phyloP scores from a whole-genome alignment of 1,139 yeast species.

The Scheffersomyces titani region DNA sequence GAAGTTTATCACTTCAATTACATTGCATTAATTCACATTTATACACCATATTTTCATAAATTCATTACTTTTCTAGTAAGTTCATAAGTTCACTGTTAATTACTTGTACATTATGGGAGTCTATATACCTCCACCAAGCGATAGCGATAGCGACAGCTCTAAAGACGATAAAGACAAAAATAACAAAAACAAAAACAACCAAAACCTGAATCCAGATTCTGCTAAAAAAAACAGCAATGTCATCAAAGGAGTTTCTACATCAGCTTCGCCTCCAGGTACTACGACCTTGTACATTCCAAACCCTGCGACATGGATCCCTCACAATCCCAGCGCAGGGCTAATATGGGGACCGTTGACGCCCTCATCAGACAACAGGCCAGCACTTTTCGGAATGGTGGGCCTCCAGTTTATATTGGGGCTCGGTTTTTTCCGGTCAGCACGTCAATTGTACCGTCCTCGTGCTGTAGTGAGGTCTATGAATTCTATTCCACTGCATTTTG shows the following conservation, averaged over 20 bases:
- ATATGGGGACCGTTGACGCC: slow-evolving; percentile 69
- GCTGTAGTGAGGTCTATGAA: slow-evolving; percentile 1
- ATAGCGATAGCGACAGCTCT: slow-evolving; percentile 14
- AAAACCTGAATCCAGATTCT: not conserved
- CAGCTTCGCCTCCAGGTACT: slow-evolving; percentile 11
- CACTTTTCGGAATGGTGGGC: slow-evolving; percentile 48
- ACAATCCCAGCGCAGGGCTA: slow-evolving; percentile 58
- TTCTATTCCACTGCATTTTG: slow-evolving; percentile 11
- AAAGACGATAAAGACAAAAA: slow-evolving; percentile 3
- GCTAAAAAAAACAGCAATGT: slow-evolving; percentile 1
- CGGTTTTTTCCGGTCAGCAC: slow-evolving; percentile 24
- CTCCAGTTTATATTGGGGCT: slow-evolving; percentile 50
- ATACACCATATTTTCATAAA: not conserved
- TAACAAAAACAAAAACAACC: not conserved
- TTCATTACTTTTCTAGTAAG: not conserved
- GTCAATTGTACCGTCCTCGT: slow-evolving; percentile 13
- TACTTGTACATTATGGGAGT: slow-evolving; percentile 12
- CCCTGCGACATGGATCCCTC: slow-evolving; percentile 27
- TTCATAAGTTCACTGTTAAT: not conserved
- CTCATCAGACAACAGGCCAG: slow-evolving; percentile 57
- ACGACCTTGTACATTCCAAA: slow-evolving; percentile 22
- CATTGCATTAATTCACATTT: not conserved
- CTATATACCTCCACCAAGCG: slow-evolving; percentile 18
- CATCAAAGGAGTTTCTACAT: slow-evolving; percentile 1
- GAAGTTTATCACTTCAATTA: not conserved